Percentiles rank a stretch among this genome's conserved stretches.
Conservation (phyloP, 805 yeast genomes). For the Myxozyma lipomycoides region DNA sequence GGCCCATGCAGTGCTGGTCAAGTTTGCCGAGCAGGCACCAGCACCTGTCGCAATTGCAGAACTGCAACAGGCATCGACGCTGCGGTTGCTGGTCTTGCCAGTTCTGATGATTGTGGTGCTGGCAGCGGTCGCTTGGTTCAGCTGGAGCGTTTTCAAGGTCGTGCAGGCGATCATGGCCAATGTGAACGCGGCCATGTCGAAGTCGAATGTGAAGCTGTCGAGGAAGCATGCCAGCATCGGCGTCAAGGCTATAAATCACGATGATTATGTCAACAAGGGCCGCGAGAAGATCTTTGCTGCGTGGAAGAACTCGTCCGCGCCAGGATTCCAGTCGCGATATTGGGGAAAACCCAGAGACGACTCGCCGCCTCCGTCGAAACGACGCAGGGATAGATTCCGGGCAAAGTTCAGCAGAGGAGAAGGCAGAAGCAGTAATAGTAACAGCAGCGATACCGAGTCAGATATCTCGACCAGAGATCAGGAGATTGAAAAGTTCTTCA, state of each 20-base stretch:
- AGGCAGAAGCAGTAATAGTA: neutral
- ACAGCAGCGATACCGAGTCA: neutral
- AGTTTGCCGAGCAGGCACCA: neutral
- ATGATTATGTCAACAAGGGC: slow-evolving; percentile 5
- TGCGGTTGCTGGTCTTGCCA: neutral
- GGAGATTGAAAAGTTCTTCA: neutral
- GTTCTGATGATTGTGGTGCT: neutral
- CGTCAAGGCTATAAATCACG: slow-evolving; percentile 8
- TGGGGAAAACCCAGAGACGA: slow-evolving; percentile 1
- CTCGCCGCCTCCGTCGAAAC: neutral
- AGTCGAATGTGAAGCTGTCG: neutral
- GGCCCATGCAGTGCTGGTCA: neutral
- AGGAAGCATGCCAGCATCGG: slow-evolving; percentile 1
- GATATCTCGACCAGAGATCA: neutral
- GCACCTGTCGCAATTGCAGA: neutral
- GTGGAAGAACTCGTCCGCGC: slow-evolving; percentile 5
- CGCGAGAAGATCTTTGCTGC: neutral
- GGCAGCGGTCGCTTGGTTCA: neutral
- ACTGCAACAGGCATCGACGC: neutral
- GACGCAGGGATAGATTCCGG: neutral
- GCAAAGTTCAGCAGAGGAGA: neutral
- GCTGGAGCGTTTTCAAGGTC: neutral
- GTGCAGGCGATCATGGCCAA: neutral
- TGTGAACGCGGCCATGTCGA: neutral
- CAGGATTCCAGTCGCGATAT: slow-evolving; percentile 9